Evolutionary conservation across 192 early-diverging fungal species (phyloP), one percentile per base, ranked within the genome.

Genomic region (Coemansia sp.): DNA sequence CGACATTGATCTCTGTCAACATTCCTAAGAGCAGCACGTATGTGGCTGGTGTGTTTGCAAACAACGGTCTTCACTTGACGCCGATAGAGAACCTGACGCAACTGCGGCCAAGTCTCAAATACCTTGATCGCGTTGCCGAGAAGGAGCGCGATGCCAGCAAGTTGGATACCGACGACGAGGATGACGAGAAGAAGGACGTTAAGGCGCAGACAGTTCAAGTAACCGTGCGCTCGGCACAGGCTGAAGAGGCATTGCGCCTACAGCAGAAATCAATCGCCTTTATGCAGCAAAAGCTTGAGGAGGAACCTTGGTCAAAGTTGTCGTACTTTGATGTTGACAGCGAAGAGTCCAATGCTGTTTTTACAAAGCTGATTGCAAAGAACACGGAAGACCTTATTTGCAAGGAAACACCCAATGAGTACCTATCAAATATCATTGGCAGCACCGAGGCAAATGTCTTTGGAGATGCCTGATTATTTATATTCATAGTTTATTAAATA

Each of bases 51-150:
- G 86, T 90, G 12, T 56, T 96, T 4, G 82, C 84, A 51, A 79
- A 92, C 48, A 88, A 93, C 87, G 92, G 90, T 59, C 79, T 99
- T 61, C 96, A 99, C 67, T 61, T 99, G 59, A 93, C 93, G 6
- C 89, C 91, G 2, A 72, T 99, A 33, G 61, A 73, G 10, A 82
- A 88, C 33, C 69, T 87, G 4, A 81, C 94, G 12, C 95, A 97
- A 74, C 74, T 99, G 63, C 89, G 93, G 1, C 95, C 96, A 10
- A 90, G 87, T 23, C 86, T 99, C 39, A 89, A 88, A 60, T 96
- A 99, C 72, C 77, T 96, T 28, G 95, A 97, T 66, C 89, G 91
- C 68, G 93, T 95, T 68, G 86, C 87, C 30, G 93, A 94, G 48
- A 96, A 95, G 67, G 80, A 71, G 31, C 60, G 34, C 55, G 87